phyloP scores from a whole-genome alignment of 2,329 filamentous ascomycete genomes.

The Sporothrix variecibatus region DNA sequence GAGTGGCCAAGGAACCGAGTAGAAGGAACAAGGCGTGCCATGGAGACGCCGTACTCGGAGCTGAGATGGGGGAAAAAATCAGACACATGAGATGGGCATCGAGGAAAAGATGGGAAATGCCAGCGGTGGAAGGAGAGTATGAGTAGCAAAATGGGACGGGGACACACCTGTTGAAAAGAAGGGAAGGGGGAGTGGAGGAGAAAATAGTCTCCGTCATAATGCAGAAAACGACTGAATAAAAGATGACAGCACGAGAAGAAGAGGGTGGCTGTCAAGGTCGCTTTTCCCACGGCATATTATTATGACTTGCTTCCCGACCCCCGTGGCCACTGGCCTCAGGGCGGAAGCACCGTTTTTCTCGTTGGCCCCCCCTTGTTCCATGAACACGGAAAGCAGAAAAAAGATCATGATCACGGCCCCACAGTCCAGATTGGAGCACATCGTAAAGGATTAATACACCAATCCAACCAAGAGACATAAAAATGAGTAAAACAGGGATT shows the following conservation, averaged over 20 bases:
- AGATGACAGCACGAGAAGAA: background rate
- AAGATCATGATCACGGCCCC: slow-evolving; percentile 17
- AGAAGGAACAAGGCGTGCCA: background rate
- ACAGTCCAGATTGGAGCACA: background rate
- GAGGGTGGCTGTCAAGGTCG: background rate
- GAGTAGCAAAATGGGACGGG: background rate
- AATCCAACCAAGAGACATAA: background rate
- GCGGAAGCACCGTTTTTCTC: slow-evolving; percentile 11
- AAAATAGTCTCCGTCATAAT: background rate
- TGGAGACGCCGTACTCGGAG: background rate
- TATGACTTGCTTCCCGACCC: background rate
- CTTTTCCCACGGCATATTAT: background rate
- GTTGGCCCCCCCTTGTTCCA: background rate
- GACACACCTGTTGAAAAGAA: background rate
- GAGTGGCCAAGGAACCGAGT: background rate
- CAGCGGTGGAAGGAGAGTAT: background rate
- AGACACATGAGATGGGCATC: background rate
- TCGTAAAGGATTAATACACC: background rate
- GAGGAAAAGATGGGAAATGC: background rate
- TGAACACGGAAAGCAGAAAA: background rate
- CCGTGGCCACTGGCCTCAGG: background rate
- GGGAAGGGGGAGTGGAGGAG: background rate
- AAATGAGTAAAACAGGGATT: background rate
- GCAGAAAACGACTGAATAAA: background rate
- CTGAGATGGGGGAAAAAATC: background rate